Base-by-base conservation (phyloP, 2,329 filamentous ascomycete genomes). In the Colletotrichum sansevieriae region DNA sequence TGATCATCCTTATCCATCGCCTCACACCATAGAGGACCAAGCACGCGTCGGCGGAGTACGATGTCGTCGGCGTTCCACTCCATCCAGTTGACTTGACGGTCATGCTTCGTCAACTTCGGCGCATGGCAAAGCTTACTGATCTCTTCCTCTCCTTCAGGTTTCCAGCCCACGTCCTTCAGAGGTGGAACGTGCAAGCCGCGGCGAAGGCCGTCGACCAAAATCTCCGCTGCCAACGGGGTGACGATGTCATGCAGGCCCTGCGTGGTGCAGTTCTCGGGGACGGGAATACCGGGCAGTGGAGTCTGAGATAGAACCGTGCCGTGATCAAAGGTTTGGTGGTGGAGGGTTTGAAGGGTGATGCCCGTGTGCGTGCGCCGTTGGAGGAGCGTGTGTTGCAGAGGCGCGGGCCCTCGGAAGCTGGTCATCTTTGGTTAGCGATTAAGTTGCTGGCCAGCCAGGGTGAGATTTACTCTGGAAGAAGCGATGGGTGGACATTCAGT, bases 401-500 rank as follows among this genome's bases (percentile, higher is more conserved):
- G 96, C 2, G 96, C 93, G 11, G 96, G 88, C 2, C 96, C 96
- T 66, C 92, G 90, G 68, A 97, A 89, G 76, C 91, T 93, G 65
- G 22, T 11, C 13, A 46, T 25, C 41, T 15, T 60, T 54, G 55
- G 65, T 71, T 44, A 64, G 61, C 57, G 33, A 37, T n/a, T 18
- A 35, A 2, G 18, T 11, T 37, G n/a, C 43, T 13, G 4, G 35
- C 18, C 11, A 25, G 22, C 33, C 33, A 7, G 37, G 39, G 29
- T 29, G 49, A 33, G 6, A 7, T 76, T 73, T 83, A 93, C 90
- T 96, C 91, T 4, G 95, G 95, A 13, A 99, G 86, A 33, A 98
- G 81, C 0, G 95, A 98, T 1, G 96, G 96, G 76, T 99, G 96
- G 2, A 99, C 86, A 78, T 99, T 99, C 3, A 99, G 81, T 0